These are phyloP conservation scores for Boletellus emodensis DNA, from an alignment of 768 basidiomycete species.

Conservation along the genomic window DNA sequence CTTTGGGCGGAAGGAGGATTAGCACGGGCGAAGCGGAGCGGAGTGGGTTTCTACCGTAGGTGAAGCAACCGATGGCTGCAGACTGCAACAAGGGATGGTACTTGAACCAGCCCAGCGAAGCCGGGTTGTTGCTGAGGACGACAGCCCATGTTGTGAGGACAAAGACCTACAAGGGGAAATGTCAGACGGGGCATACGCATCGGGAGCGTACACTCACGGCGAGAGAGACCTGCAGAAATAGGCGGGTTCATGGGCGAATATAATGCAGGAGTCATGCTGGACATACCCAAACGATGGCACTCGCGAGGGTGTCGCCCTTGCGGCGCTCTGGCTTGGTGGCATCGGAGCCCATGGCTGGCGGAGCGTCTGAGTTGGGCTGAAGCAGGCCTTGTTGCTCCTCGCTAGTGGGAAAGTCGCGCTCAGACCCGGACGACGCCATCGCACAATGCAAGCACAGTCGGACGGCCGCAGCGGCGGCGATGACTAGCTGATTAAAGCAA, in stretches of 20 bases:
- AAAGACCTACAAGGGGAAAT: conserved; percentile 34
- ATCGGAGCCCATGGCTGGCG: conserved; percentile 22
- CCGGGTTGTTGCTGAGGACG: conserved; percentile 44
- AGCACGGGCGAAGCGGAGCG: not conserved
- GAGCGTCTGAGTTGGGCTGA: not conserved
- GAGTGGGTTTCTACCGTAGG: conserved; percentile 47
- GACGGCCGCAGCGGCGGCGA: not conserved
- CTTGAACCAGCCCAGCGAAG: conserved; percentile 54
- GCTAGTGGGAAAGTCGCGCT: not conserved
- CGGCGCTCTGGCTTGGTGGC: conserved; percentile 36
- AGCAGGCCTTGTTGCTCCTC: conserved; percentile 20
- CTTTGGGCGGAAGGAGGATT: conserved; percentile 30
- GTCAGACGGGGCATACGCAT: not conserved
- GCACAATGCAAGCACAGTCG: too few species aligned
- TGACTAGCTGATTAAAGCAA: conserved; percentile 23
- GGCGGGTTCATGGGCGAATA: not conserved
- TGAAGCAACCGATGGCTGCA: conserved; percentile 51
- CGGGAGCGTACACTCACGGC: conserved; percentile 11
- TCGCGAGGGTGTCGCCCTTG: conserved; percentile 35
- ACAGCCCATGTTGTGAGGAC: conserved; percentile 42
- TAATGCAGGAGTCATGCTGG: not conserved
- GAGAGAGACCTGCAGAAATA: conserved; percentile 10
- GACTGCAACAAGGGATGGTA: conserved; percentile 64
- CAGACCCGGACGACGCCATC: not conserved
- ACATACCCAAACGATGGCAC: conserved; percentile 36